These are phyloP conservation scores for Tetradesmus obliquus DNA, from an alignment of 139 green algal genomes.

Conservation along the genomic window DNA sequence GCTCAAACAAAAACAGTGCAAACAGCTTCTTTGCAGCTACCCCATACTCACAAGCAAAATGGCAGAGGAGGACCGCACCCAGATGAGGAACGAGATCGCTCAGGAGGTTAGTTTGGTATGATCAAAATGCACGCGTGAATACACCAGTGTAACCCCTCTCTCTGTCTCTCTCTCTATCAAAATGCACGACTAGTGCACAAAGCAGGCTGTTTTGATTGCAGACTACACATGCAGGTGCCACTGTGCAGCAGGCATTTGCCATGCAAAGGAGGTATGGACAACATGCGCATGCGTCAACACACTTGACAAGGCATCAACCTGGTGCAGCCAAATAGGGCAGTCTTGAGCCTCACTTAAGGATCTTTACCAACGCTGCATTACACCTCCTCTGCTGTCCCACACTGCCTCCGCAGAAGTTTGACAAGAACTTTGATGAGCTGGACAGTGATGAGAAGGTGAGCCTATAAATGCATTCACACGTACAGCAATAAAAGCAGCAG, in stretches of 20 bases:
- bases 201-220: neutral
- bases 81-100: constrained; percentile 24
- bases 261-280: neutral
- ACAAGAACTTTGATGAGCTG: constrained; percentile 26
- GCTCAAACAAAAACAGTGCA: no score
- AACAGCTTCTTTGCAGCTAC: neutral
- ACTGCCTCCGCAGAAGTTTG: constrained; percentile 24
- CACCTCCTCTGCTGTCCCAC: neutral
- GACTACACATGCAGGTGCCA: neutral
- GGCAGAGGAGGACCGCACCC: constrained; percentile 5
- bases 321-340: neutral
- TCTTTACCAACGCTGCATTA: neutral
- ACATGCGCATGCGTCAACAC: neutral
- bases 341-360: neutral
- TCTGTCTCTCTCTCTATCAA: neutral
- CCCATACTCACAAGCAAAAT: neutral
- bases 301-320: neutral
- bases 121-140: no score
- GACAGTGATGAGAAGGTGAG: constrained; percentile 17
- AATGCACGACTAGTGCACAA: neutral
- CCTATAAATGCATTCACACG: neutral
- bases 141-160: no score
- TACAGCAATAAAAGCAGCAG: neutral
- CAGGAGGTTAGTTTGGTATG: constrained; percentile 7
- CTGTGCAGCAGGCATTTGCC: neutral